phyloP scores from a whole-genome alignment of 768 basidiomycete species.

The Lentinula sp. region DNA sequence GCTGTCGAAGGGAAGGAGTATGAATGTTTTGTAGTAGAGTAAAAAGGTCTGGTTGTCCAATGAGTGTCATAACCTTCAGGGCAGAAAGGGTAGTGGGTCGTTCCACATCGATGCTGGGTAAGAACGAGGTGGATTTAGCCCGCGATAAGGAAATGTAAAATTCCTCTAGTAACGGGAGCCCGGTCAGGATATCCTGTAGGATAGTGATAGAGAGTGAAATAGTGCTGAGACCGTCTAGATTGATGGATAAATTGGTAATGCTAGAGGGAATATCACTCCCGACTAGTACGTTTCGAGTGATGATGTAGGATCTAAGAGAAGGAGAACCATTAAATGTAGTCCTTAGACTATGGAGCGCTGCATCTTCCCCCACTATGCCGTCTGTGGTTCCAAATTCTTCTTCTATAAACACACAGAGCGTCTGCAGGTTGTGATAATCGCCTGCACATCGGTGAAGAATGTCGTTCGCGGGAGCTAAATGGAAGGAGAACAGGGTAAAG shows the following conservation, averaged over 20 bases:
- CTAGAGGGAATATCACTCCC: constrained; percentile 23
- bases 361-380: constrained; percentile 13
- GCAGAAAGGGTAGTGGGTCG: constrained; percentile 15
- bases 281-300: constrained; percentile 26
- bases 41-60: constrained; percentile 22
- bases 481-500: constrained; percentile 31
- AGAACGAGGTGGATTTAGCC: constrained; percentile 22
- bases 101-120: constrained; percentile 10
- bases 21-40: constrained; percentile 21
- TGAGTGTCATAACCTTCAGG: constrained; percentile 21
- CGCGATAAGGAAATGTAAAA: constrained; percentile 33
- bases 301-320: constrained; percentile 23
- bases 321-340: constrained; percentile 26
- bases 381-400: constrained; percentile 20
- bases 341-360: constrained; percentile 15
- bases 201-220: constrained; percentile 19
- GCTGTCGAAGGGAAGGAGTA: constrained; percentile 26
- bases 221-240: constrained; percentile 17
- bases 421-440: constrained; percentile 28
- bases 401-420: constrained; percentile 22
- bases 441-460: constrained; percentile 30
- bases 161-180: constrained; percentile 30
- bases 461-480: constrained; percentile 29
- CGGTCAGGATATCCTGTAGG: constrained; percentile 26
- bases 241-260: constrained; percentile 27